Percentiles rank a stretch among this genome's conserved stretches.
phyloP scores from a whole-genome alignment of 768 basidiomycete genomes.

The Rhodotorula paludigena region DNA sequence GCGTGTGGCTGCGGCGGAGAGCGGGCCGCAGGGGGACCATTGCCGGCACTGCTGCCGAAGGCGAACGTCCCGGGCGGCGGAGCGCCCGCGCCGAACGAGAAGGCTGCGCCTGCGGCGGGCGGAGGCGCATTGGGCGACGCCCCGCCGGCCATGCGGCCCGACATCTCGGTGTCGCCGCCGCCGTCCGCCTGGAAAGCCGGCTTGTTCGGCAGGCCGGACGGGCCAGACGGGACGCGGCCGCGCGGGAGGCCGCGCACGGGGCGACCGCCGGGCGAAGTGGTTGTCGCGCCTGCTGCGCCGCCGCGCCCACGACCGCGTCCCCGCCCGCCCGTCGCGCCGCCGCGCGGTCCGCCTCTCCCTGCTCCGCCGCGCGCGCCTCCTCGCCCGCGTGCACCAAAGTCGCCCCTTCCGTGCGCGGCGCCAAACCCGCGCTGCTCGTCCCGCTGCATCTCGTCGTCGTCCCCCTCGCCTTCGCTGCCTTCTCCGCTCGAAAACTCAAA shows the following conservation, averaged over 20 bases:
- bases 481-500: constrained; percentile 38
- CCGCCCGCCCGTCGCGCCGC: constrained; percentile 1
- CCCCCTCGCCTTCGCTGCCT: constrained; percentile 7
- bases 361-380: constrained; percentile 3
- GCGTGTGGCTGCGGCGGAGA: constrained; percentile 1
- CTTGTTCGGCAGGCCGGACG: constrained; percentile 15
- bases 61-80: background rate
- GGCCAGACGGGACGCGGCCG: background rate
- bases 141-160: constrained; percentile 1
- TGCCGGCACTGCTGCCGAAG: background rate
- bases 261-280: background rate
- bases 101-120: constrained; percentile 2
- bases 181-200: constrained; percentile 12
- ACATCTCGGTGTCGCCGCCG: background rate
- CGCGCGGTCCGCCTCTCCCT: constrained; percentile 6
- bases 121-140: background rate
- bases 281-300: constrained; percentile 6
- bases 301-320: background rate
- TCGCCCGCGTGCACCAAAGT: background rate
- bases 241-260: background rate
- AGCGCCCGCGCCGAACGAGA: constrained; percentile 12
- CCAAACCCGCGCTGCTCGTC: too few relatives aligned
- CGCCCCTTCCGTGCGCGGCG: background rate
- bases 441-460: too few relatives aligned
- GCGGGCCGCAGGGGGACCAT: background rate